Base-by-base conservation (phyloP, 768 basidiomycete species). In the Boletus sensibilis region DNA sequence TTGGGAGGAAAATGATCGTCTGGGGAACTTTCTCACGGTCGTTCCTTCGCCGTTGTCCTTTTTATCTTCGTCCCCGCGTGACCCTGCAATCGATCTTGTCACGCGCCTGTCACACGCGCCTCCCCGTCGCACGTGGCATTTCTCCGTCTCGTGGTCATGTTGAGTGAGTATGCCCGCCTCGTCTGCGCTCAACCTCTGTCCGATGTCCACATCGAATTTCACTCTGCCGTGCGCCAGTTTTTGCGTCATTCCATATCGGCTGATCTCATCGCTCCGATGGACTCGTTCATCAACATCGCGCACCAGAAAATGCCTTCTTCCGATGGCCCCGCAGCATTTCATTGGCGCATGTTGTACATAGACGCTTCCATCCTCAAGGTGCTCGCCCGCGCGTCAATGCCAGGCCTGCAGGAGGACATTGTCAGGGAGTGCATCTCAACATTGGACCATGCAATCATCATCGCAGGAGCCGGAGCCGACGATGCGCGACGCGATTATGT, bases 361-460 rank as follows among this genome's bases (percentile, higher is more conserved):
- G 92, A 96, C 62, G 79, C 85, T 11, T 82, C 79, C 50, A 74
- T 96, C 39, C 69, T 92, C 40, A 78, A 77, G 57, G 76, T 77
- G 5, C 72, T 88, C 62, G 66, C 73, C 33, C 72, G 77, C 61
- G 50, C 63, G 31, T 60, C 65, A 4, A 51, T 46, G 1, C 56
- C 57, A 4, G 25, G 12, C 1, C 45, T 65, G 10, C 55, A 60
- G 48, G 64, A 64, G n/a, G 44, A 61, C 10, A 60, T 64, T 3
- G 75, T 72, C 12, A 58, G 75, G 57, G 76, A 75, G 43, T 76
- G 80, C 23, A 80, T 98, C 38, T 74, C 76, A 6, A 72, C 78
- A 14, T 74, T 98, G 25, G 97, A 99, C 67, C 79, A 78, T 60
- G 87, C 88, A 1, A 86, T 98, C 59, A 85, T 98, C 58, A 79